Base-by-base conservation (phyloP, 441 rosid genomes). In the Adansonia rubrostipa region DNA sequence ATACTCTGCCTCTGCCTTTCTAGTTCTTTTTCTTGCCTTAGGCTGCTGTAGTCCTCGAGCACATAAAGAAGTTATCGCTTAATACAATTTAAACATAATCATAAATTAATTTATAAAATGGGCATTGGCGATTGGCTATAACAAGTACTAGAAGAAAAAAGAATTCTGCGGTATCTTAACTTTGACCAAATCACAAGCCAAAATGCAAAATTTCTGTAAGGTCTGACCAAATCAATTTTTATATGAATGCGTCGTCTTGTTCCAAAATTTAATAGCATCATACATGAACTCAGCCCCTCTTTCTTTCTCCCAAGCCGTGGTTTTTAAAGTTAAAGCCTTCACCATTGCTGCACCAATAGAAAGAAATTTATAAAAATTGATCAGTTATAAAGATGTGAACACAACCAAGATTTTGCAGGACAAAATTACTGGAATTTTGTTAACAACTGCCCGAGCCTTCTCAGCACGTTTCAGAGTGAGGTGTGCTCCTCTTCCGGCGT, bases 401-500 rank as follows among this genome's bases (percentile, higher is more conserved):
- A 33, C 36, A 33, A 33, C 36, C 36, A 33, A 4, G 4, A 33
- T 33, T 36, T 71, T 17, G 50, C 50, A 10, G 78, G 19, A 64
- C 42, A 69, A 20, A 50, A 47, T 78, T 84, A 94, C 98, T 92
- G 98, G 98, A 72, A 96, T 85, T 88, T 94, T 94, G 79, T 81
- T 90, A 80, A 88, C 91, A 67, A 87, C 80, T 0, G 81, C 71
- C 73, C 97, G 95, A 28, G 98, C 97, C 80, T 86, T 96, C 88
- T 96, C 99, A 1, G 99, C 98, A 77, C 97, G 94, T 73, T 90
- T 94, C 80, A 96, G 76, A 62, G 84, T 84, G 71, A 96, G 93
- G 84, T 94, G 99, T 28, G 95, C 90, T 63, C 97, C 98, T 85
- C 97, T 86, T 89, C 97, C 97, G 73, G 97, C 94, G 82, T 87